Conservation (phyloP, 768 basidiomycete species). For the Hypsizygus marmoreus region DNA sequence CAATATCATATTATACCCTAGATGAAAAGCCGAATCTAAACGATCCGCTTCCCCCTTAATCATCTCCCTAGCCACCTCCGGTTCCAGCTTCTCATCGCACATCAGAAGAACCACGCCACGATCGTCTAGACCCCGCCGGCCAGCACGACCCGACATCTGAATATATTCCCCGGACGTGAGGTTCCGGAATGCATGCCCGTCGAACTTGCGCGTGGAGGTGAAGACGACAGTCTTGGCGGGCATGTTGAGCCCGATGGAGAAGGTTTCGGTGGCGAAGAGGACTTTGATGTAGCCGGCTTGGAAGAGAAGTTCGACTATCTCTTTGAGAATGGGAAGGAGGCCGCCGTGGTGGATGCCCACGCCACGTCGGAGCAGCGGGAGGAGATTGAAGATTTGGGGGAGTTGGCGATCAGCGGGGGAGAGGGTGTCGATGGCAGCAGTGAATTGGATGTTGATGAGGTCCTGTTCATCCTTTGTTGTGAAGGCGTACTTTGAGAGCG, state of each 20-base stretch:
- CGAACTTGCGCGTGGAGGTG: conserved; percentile 92
- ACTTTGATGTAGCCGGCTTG: conserved; percentile 98
- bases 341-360: conserved; percentile 99
- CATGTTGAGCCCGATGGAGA: conserved; percentile 98
- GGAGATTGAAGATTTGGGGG: conserved; percentile 90
- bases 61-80: conserved; percentile 89
- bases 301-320: conserved; percentile 98
- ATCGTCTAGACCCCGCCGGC: conserved; percentile 94
- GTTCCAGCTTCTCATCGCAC: conserved; percentile 98
- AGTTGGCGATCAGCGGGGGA: conserved; percentile 84
- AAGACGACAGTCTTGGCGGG: conserved; percentile 99
- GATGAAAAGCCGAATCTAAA: conserved; percentile 95
- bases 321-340: conserved; percentile 94
- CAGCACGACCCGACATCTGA: conserved; percentile 99
- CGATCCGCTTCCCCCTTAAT: conserved; percentile 97
- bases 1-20: conserved; percentile 99
- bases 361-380: conserved; percentile 91
- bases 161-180: conserved; percentile 97
- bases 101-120: conserved; percentile 99
- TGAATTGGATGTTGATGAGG: conserved; percentile 84
- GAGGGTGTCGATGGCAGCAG: conserved; percentile 90
- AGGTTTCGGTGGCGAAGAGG: conserved; percentile 97
- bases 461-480: conserved; percentile 92
- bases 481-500: conserved; percentile 94
- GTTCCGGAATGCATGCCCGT: conserved; percentile 92